Conservation (phyloP, 805 yeast species). For the Candida ipomoeae region DNA sequence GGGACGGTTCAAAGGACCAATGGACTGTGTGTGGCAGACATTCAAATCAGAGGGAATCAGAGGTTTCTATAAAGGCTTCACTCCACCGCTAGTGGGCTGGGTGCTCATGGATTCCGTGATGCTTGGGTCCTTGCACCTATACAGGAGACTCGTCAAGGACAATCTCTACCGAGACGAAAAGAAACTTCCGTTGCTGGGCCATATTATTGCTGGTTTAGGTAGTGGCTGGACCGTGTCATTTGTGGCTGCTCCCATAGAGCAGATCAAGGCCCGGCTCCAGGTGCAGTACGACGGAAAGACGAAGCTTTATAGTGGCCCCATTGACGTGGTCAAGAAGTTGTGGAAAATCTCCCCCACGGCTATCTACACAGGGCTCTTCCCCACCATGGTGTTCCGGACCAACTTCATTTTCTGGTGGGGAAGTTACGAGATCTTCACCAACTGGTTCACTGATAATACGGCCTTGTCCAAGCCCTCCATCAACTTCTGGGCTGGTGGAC, state of each 20-base stretch:
- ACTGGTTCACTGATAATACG: conserved; percentile 63
- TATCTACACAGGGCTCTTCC: conserved; percentile 68
- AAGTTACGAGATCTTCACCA: conserved; percentile 74
- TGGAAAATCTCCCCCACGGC: conserved; percentile 56
- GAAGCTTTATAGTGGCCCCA: conserved; percentile 69
- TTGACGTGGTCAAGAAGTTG: conserved; percentile 63
- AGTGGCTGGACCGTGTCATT: conserved; percentile 90
- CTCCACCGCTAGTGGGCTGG: conserved; percentile 94
- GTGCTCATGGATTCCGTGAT: conserved; percentile 88
- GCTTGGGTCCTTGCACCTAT: conserved; percentile 81
- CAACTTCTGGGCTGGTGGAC: conserved; percentile 90
- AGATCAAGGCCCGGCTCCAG: conserved; percentile 82
- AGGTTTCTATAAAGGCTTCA: conserved; percentile 86
- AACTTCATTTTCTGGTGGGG: conserved; percentile 95
- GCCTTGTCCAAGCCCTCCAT: conserved; percentile 61
- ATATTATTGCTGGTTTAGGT: conserved; percentile 71
- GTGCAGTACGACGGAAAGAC: conserved; percentile 81
- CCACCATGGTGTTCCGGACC: conserved; percentile 84
- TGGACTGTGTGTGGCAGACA: conserved; percentile 76
- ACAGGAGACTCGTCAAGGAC: conserved; percentile 63
- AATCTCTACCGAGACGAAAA: conserved; percentile 56
- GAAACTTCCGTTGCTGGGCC: conserved; percentile 70
- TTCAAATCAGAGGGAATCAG: conserved; percentile 66
- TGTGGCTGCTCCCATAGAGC: conserved; percentile 95
- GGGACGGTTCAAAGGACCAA: conserved; percentile 68